A percentile compares a stretch with the other conserved stretches of the same genome.
These are phyloP conservation scores for Podospora australis DNA, from an alignment of 495 filamentous ascomycete species.

Conservation along the genomic window DNA sequence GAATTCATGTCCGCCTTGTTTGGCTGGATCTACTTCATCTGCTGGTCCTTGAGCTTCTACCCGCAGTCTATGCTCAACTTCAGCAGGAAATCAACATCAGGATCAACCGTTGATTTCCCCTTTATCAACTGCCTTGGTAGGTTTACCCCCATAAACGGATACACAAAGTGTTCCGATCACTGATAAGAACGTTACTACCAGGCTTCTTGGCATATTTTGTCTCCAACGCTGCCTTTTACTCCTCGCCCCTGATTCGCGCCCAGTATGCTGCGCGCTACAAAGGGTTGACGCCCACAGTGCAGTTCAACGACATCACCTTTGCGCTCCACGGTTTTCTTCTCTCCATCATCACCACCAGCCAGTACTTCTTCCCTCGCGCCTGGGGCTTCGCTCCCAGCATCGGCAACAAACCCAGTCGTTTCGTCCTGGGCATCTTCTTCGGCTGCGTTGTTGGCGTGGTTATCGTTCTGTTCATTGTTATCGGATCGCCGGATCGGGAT, in stretches of 20 bases:
- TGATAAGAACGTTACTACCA: too few relatives aligned
- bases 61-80: constrained; percentile 79
- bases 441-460: constrained; percentile 56
- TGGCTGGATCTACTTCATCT: constrained; percentile 58
- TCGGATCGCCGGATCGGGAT: constrained; percentile 48
- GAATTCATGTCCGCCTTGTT: constrained; percentile 44
- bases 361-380: constrained; percentile 61
- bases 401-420: constrained; percentile 50
- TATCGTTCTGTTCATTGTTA: constrained; percentile 49
- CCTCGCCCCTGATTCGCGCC: constrained; percentile 63
- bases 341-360: constrained; percentile 58
- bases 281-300: constrained; percentile 70
- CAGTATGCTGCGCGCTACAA: constrained; percentile 81
- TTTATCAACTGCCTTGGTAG: constrained; percentile 67
- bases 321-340: constrained; percentile 68
- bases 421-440: constrained; percentile 59
- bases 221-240: constrained; percentile 68
- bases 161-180: background rate
- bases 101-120: constrained; percentile 81
- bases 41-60: constrained; percentile 88
- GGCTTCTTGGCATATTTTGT: constrained; percentile 76
- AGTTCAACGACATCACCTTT: constrained; percentile 85
- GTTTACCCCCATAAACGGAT: background rate
- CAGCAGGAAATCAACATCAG: constrained; percentile 65
- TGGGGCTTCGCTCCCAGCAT: constrained; percentile 68